Conservation (phyloP, 2,329 filamentous ascomycete genomes). For the Botrytis hyacinthi region DNA sequence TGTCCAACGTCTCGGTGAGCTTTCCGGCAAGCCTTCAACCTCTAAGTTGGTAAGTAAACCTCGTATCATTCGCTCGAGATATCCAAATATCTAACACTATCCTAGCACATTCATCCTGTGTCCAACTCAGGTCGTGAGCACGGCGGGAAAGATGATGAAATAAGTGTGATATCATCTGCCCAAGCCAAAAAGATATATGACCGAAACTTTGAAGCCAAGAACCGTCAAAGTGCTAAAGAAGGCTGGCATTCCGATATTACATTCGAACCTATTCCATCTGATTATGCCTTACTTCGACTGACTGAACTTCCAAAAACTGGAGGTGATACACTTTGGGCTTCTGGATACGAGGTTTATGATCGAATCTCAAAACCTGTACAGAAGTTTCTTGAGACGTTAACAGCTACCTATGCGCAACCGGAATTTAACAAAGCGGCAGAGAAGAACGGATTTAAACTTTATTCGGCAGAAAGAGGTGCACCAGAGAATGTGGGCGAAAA, state of each 20-base stretch:
- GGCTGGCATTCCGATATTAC: conserved; percentile 64
- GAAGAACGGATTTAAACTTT: conserved; percentile 46
- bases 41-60: conserved; percentile 45
- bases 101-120: conserved; percentile 57
- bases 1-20: conserved; percentile 57
- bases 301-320: conserved; percentile 36
- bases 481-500: conserved; percentile 50
- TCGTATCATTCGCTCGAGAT: not conserved
- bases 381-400: conserved; percentile 57
- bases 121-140: conserved; percentile 52
- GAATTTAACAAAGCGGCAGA: conserved; percentile 51
- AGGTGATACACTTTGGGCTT: conserved; percentile 62
- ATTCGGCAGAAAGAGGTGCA: conserved; percentile 46
- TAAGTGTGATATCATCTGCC: conserved; percentile 62
- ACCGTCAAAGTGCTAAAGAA: conserved; percentile 47
- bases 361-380: conserved; percentile 56
- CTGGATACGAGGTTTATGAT: conserved; percentile 66
- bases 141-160: conserved; percentile 56
- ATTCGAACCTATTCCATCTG: conserved; percentile 62
- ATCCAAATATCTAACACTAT: not conserved
- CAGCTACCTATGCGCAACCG: conserved; percentile 52
- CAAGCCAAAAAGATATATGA: conserved; percentile 53
- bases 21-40: conserved; percentile 54
- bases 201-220: conserved; percentile 41
- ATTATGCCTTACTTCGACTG: conserved; percentile 52